Evolutionary conservation across 1,284 basidiomycete species (phyloP), one percentile per base, ranked within the genome.

Genomic region (Moesziomyces globuligerus): DNA sequence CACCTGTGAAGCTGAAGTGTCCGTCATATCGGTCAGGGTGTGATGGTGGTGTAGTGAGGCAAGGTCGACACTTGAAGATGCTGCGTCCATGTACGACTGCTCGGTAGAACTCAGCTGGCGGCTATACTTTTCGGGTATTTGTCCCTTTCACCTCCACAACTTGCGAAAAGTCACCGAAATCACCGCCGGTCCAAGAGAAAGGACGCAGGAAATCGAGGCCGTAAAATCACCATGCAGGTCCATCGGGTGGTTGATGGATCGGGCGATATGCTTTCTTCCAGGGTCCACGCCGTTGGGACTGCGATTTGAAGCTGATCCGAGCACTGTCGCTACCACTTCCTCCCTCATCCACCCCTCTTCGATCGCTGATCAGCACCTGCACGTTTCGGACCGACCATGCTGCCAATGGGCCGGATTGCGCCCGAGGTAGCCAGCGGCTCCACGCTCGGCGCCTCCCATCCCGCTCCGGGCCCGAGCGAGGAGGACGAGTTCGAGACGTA

Each of bases 401-500:
- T 34, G 15, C 32, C 32, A 6, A 34, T 34, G 15, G 32, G 32
- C 15, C 32, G 32, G 15, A 34, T 34, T 13, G 17, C 32, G 13
- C 7, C 32, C 32, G 15, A 1, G 7, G 6, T 17, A 6, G 17
- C 6, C 5, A 6, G 3, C 2, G 32, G 32, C 2, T 34, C 32
- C 32, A 1, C 32, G 3, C 32, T 34, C 32, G 32, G 32, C 15
- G 32, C 32, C 3, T 34, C 32, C 11, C 15, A 34, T 34, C 32
- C 32, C 7, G 1, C 3, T 6, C 15, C 0, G 15, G 4, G 5
- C 7, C 32, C 4, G 17, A 24, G n/a, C 6, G 44, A 53, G n/a
- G 46, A 68, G 1, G 21, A 34, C 6, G 61, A 71, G 15, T 52
- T 68, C 15, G 70, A 74, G 39, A 69, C 69, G 8, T 81, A 81